Conservation (phyloP, 2,329 filamentous ascomycete species). For the Claviceps pazoutovae region DNA sequence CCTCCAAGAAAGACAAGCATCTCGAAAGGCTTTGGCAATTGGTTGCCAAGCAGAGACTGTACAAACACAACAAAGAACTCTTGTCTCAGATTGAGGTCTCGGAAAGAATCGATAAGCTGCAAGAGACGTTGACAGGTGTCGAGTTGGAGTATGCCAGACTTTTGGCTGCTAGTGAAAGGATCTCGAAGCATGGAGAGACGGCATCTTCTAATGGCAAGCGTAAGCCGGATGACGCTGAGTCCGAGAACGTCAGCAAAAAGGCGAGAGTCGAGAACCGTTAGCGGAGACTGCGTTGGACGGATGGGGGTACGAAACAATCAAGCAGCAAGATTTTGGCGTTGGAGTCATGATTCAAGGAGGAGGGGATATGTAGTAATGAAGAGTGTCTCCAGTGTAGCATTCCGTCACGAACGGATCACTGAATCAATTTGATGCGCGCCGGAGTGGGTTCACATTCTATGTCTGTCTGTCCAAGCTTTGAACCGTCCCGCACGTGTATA, state of each 20-base stretch:
- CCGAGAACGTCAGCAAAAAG: slow-evolving; percentile 28
- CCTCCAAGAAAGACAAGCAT: slow-evolving; percentile 43
- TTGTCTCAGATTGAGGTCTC: slow-evolving; percentile 53
- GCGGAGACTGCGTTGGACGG: background rate
- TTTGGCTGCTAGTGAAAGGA: slow-evolving; percentile 33
- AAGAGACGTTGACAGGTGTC: slow-evolving; percentile 53
- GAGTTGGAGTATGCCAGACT: slow-evolving; percentile 60
- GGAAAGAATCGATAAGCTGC: slow-evolving; percentile 59
- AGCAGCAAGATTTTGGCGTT: background rate
- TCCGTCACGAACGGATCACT: background rate
- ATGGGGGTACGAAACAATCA: background rate
- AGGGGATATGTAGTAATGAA: background rate
- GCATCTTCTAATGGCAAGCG: slow-evolving; percentile 29
- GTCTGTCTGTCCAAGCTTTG: too few relatives aligned
- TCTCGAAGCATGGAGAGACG: slow-evolving; percentile 13
- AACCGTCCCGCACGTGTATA: too few relatives aligned
- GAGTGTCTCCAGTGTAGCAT: background rate
- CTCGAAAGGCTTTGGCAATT: slow-evolving; percentile 59
- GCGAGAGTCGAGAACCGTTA: slow-evolving; percentile 24
- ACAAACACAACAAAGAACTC: slow-evolving; percentile 58
- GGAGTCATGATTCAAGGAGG: background rate
- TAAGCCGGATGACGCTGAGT: slow-evolving; percentile 23
- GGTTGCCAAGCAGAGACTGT: slow-evolving; percentile 63
- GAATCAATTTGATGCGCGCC: background rate
- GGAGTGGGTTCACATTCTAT: background rate